Base-by-base conservation (phyloP, 495 filamentous ascomycete species). In the Penicillium malachiteum region DNA sequence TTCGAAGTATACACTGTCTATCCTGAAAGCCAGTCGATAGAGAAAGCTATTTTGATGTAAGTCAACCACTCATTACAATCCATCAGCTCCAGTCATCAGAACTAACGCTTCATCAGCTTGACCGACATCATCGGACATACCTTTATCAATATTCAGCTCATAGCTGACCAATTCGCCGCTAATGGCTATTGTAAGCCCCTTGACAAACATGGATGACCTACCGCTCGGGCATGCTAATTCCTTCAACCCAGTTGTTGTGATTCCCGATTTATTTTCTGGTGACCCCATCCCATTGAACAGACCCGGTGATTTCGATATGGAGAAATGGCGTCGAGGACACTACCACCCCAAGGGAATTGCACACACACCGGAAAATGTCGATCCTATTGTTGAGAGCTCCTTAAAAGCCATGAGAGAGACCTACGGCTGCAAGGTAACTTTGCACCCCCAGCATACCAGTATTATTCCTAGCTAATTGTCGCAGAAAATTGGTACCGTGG, bases 91-190 rank as follows among this genome's bases (percentile, higher is more conserved):
- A n/a, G 5, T 30, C 13, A 11, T 50, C 33, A 7, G 21, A 49
- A 5, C 31, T 12, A 37, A 21, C 13, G 16, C 7, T 42, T 9
- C 6, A 12, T 7, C 17, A 52, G 49, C 17, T 37, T 52, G 21
- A 52, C 49, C 12, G 49, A 52, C 21, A 40, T 52, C 21, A 32
- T 40, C n/a, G 49, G 49, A 16, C 49, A 52, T 7, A 26, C 26
- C 1, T 31, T 37, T 12, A 39, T 40, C 18, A 52, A 52, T 40
- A 17, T 42, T 16, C 49, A 52, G 38, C 49, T 52, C 4, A 40
- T 52, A 13, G 49, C 49, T 33, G 49, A 42, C 21, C 49, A 52
- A n/a, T 52, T 43, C 30, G 49, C 49, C 3, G 49, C 49, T 16
- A 52, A 52, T 26, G 49, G 49, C 16, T 52, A 52, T 17, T 42